These are phyloP conservation scores for Aspergillus diversus DNA, from an alignment of 495 filamentous ascomycete genomes.

Conservation along the genomic window DNA sequence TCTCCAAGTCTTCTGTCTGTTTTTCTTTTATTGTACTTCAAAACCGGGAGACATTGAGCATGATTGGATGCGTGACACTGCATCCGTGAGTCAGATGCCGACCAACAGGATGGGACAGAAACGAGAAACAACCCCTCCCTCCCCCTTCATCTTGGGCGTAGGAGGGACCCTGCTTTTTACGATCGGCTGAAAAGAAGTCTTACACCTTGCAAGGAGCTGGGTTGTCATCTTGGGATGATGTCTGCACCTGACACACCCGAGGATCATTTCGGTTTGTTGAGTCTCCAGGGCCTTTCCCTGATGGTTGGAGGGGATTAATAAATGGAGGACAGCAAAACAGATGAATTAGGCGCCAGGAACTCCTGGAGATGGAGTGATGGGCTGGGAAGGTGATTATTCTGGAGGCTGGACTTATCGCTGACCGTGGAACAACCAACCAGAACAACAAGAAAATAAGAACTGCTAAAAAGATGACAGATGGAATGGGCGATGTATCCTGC, in stretches of 20 bases:
- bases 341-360: too few species aligned
- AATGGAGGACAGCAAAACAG: background rate
- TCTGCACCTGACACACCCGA: slow-evolving; percentile 1
- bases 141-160: too few species aligned
- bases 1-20: background rate
- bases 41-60: background rate
- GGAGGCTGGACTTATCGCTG: slow-evolving; percentile 1
- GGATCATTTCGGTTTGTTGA: background rate
- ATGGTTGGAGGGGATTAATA: background rate
- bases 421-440: background rate
- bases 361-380: background rate
- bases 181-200: background rate
- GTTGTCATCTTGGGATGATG: background rate
- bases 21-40: background rate
- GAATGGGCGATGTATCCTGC: slow-evolving; percentile 1
- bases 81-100: slow-evolving; percentile 22
- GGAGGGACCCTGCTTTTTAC: background rate
- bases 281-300: background rate
- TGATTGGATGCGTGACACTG: slow-evolving; percentile 20
- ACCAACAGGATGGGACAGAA: background rate
- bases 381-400: background rate
- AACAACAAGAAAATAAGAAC: background rate
- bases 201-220: background rate
- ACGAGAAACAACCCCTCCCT: background rate
- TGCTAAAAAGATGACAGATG: background rate